A percentile compares a stretch with the other conserved stretches of the same genome.
phyloP scores from a whole-genome alignment of 2,329 filamentous ascomycete species.

The Aurifilum marmelostoma region DNA sequence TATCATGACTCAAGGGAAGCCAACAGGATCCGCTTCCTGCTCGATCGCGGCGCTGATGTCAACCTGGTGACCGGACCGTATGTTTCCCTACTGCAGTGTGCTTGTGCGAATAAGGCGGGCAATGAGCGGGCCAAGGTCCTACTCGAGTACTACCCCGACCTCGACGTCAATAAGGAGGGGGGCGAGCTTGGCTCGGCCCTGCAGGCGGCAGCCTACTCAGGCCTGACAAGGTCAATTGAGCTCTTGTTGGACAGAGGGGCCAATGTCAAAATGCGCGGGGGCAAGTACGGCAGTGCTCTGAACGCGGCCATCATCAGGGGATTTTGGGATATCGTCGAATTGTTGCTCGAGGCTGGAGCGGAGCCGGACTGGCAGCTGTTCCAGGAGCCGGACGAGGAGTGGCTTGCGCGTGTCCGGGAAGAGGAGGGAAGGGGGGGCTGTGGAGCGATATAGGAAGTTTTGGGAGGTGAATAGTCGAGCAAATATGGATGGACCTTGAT shows the following conservation, averaged over 20 bases:
- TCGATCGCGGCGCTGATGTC: not conserved
- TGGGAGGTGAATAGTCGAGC: not conserved
- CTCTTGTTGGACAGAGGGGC: not conserved
- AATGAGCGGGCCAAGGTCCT: not conserved
- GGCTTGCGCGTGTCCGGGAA: not conserved
- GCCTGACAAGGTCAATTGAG: not conserved
- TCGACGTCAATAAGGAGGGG: not conserved
- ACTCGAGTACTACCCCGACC: not conserved
- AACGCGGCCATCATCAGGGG: not conserved
- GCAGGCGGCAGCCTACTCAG: not conserved
- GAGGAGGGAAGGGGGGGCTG: not conserved
- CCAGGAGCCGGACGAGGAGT: not conserved
- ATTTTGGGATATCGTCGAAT: not conserved
- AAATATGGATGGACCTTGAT: too few species aligned
- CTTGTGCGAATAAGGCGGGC: too few species aligned
- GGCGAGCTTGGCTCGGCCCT: not conserved
- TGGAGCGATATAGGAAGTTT: not conserved
- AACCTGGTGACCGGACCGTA: too few species aligned
- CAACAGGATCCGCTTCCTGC: not conserved
- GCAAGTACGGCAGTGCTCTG: not conserved
- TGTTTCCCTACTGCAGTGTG: too few species aligned
- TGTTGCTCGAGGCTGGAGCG: not conserved
- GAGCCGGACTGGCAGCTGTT: not conserved
- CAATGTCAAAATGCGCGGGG: not conserved
- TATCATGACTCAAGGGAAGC: too few species aligned